phyloP scores from a whole-genome alignment of 305 asterid genomes.

The Fraxinus ornus region DNA sequence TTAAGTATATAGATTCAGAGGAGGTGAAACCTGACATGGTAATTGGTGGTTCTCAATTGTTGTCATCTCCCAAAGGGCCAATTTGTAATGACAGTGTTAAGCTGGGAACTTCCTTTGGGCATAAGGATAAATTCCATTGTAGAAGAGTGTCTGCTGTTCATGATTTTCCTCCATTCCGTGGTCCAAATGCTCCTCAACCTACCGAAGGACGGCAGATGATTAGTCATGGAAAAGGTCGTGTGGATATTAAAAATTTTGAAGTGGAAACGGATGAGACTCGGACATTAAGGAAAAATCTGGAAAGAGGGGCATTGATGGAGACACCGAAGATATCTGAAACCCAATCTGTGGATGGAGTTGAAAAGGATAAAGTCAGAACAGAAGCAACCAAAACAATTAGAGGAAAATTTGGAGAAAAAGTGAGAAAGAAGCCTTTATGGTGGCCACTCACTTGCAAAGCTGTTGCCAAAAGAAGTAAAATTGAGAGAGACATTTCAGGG shows the following conservation, averaged over 20 bases:
- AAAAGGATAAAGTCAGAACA: constrained; percentile 4
- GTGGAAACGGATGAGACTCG: constrained; percentile 17
- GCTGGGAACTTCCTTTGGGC: constrained; percentile 26
- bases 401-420: constrained; percentile 21
- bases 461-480: constrained; percentile 38
- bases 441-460: constrained; percentile 33
- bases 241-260: constrained; percentile 13
- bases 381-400: constrained; percentile 22
- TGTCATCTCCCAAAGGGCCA: constrained; percentile 1
- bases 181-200: constrained; percentile 31
- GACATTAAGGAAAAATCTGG: not conserved
- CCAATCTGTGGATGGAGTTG: constrained; percentile 17
- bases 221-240: constrained; percentile 24
- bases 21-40: constrained; percentile 16
- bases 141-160: constrained; percentile 70
- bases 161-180: constrained; percentile 64
- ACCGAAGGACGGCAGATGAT: constrained; percentile 27
- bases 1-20: constrained; percentile 18
- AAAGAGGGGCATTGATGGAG: constrained; percentile 16
- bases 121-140: constrained; percentile 41
- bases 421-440: constrained; percentile 21
- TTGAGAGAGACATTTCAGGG: constrained; percentile 19
- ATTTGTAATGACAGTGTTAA: not conserved
- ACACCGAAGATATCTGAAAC: constrained; percentile 11
- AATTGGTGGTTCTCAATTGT: constrained; percentile 16